Conservation (phyloP, 2,329 filamentous ascomycete genomes). For the Corniculantispora saksenae region DNA sequence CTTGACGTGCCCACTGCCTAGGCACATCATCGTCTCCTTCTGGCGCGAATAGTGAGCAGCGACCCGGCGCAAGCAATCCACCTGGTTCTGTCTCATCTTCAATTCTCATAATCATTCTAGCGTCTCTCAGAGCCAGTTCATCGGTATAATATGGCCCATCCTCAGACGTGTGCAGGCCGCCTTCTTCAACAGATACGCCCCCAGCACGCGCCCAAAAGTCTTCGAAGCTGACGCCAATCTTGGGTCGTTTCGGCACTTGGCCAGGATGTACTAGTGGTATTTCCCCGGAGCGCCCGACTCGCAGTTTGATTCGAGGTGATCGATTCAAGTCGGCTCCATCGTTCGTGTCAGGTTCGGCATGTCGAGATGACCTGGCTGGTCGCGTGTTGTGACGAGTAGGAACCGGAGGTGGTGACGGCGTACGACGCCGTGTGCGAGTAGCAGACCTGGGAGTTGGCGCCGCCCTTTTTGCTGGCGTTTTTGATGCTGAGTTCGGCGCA, state of each 20-base stretch:
- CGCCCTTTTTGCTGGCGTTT: constrained; percentile 32
- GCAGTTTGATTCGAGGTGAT: constrained; percentile 51
- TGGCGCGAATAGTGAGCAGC: constrained; percentile 72
- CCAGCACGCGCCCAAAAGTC: constrained; percentile 58
- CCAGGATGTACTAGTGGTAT: constrained; percentile 63
- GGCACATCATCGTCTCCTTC: constrained; percentile 73
- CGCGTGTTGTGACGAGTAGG: constrained; percentile 43
- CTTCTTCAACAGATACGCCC: constrained; percentile 56
- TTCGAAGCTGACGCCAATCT: constrained; percentile 55
- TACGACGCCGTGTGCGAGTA: constrained; percentile 40
- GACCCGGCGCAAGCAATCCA: constrained; percentile 69
- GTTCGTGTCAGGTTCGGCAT: constrained; percentile 31
- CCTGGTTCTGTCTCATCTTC: constrained; percentile 73
- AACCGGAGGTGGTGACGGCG: constrained; percentile 42
- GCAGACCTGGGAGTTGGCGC: constrained; percentile 31
- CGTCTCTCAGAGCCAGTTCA: constrained; percentile 67
- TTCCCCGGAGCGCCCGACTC: constrained; percentile 37
- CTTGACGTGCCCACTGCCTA: constrained; percentile 80
- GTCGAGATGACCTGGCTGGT: constrained; percentile 45
- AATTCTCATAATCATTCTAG: constrained; percentile 66
- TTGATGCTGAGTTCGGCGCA: constrained; percentile 29
- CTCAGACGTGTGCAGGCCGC: constrained; percentile 56
- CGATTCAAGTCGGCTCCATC: constrained; percentile 28
- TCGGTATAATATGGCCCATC: constrained; percentile 60
- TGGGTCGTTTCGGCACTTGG: constrained; percentile 55